Percentiles rank a stretch among this genome's conserved stretches.
phyloP scores from a whole-genome alignment of 192 early-diverging fungal genomes.

The Coemansia sp. region DNA sequence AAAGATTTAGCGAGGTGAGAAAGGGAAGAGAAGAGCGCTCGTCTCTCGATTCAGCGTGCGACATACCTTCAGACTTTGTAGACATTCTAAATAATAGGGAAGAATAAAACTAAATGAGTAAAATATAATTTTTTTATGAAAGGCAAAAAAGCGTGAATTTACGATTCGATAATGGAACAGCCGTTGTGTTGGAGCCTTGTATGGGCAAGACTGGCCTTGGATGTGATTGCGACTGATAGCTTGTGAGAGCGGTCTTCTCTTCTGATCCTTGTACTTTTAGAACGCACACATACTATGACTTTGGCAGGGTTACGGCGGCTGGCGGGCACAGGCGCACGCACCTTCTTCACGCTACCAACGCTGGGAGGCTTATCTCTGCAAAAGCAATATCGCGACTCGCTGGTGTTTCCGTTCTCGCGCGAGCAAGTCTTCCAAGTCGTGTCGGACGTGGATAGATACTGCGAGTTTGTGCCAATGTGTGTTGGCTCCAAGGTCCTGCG shows the following conservation, averaged over 20 bases:
- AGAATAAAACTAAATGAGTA: not conserved
- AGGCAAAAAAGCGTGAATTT: too few relatives aligned
- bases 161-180: not conserved
- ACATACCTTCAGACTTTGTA: constrained; percentile 24
- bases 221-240: not conserved
- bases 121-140: too few relatives aligned
- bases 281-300: not conserved
- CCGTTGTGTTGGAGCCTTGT: not conserved
- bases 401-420: constrained; percentile 55
- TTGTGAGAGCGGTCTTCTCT: not conserved
- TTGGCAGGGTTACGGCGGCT: not conserved
- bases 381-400: constrained; percentile 60
- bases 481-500: constrained; percentile 61
- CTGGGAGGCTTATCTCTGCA: not conserved
- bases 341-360: constrained; percentile 23
- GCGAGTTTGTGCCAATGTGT: constrained; percentile 85
- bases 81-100: constrained; percentile 4
- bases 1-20: not conserved
- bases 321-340: not conserved
- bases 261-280: not conserved
- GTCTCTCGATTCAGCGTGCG: not conserved
- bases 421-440: constrained; percentile 82
- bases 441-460: constrained; percentile 79
- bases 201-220: not conserved
- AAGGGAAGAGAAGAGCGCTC: not conserved